Evolutionary conservation across 1,284 basidiomycete genomes (phyloP), one percentile per base, ranked within the genome.

Genomic region (Gastroboletus turbinatus): DNA sequence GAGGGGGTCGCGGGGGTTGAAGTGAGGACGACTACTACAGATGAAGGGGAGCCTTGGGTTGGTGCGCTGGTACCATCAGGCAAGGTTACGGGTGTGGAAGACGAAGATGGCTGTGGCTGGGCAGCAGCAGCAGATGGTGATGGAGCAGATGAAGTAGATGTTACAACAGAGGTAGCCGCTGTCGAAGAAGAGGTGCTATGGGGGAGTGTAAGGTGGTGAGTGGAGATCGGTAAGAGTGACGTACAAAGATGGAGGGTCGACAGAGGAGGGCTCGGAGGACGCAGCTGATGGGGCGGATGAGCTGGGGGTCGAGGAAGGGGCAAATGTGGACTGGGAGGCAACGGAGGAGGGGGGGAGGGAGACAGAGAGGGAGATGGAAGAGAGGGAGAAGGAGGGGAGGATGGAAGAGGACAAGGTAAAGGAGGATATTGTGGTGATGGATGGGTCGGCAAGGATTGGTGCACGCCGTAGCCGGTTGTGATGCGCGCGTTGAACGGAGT

Each of bases 1-100:
- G 71, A 56, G 27, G 67, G 56, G 7, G 49, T 46, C 1, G 49
- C 29, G 42, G 50, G n/a, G 19, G 30, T 13, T 2, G 53, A 49
- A 5, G 58, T 14, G 33, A 48, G 23, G 27, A 50, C 38, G 10
- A 40, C 23, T 0, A 40, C 23, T 0, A 9, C 5, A 13, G 58
- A 52, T 2, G 64, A 32, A 14, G 50, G 19, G 1, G 36, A 2
- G 23, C 0, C 25, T 4, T 43, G 9, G 5, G 16, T n/a, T 7
- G 53, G n/a, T 19, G 17, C 17, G 29, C n/a, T 16, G 3, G 55
- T 33, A 19, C 8, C 19, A 25, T n/a, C 16, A 8, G 19, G 2
- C 2, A 13, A 5, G 9, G 42, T 4, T 1, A 57, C 46, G n/a
- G 56, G 23, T 2, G 57, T 11, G 29, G 52, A 40, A 23, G 65